A percentile compares a stretch with the other conserved stretches of the same genome.
These are phyloP conservation scores for Phaeolepiota aurea DNA, from an alignment of 768 basidiomycete genomes.

Conservation along the genomic window DNA sequence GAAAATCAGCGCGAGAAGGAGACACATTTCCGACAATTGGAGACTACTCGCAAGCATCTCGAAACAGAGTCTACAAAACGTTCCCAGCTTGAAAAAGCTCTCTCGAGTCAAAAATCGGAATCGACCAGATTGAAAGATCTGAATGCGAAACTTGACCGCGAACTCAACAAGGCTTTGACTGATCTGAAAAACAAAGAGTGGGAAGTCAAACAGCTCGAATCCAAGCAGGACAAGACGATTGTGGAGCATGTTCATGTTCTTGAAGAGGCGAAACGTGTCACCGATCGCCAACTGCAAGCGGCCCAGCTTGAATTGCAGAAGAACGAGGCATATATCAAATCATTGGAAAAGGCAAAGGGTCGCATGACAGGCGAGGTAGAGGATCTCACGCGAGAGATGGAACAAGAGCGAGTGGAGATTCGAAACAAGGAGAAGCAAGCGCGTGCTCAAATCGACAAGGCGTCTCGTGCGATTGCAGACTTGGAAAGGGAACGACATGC, in stretches of 20 bases:
- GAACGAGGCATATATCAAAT: conserved; percentile 68
- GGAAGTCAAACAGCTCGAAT: conserved; percentile 80
- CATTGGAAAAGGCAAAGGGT: conserved; percentile 76
- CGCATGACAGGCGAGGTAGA: conserved; percentile 75
- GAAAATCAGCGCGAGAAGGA: conserved; percentile 79
- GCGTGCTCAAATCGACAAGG: conserved; percentile 51
- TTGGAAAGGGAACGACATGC: conserved; percentile 61
- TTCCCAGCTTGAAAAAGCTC: conserved; percentile 62
- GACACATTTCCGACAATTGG: conserved; percentile 63
- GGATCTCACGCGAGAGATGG: conserved; percentile 68
- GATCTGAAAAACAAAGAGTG: conserved; percentile 78
- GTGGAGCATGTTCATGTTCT: conserved; percentile 96
- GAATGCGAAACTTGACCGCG: conserved; percentile 65
- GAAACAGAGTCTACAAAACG: conserved; percentile 68
- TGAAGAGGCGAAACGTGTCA: conserved; percentile 91
- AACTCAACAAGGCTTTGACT: conserved; percentile 70
- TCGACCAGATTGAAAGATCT: conserved; percentile 59
- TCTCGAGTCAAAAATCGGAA: conserved; percentile 61
- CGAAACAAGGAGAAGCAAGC: conserved; percentile 62
- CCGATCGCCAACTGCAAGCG: conserved; percentile 82
- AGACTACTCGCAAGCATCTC: conserved; percentile 62
- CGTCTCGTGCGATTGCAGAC: conserved; percentile 43
- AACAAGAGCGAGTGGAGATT: conserved; percentile 57
- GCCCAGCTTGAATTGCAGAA: conserved; percentile 73
- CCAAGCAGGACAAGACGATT: conserved; percentile 93